phyloP scores from a whole-genome alignment of 2,329 filamentous ascomycete genomes.

The Ophiostoma ips region DNA sequence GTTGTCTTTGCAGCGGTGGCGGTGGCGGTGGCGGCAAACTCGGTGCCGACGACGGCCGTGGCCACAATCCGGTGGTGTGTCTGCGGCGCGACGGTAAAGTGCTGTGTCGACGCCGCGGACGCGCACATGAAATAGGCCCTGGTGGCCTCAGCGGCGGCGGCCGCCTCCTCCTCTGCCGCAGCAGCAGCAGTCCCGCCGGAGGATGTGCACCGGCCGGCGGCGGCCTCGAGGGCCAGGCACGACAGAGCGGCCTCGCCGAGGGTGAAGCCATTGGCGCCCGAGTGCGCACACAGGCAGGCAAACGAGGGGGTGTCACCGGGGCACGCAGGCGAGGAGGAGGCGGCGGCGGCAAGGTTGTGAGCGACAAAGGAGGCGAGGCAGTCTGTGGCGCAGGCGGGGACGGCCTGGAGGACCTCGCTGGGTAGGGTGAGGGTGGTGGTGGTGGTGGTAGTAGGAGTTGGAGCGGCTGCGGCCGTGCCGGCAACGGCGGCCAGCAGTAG shows the following conservation, averaged over 20 bases:
- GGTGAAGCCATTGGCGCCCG: slow-evolving; percentile 48
- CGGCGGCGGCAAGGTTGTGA: slow-evolving; percentile 27
- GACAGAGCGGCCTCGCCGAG: slow-evolving; percentile 58
- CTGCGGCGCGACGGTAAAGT: slow-evolving; percentile 25
- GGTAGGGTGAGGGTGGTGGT: slow-evolving; percentile 16
- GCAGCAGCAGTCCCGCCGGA: slow-evolving; percentile 18
- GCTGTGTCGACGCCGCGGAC: background rate
- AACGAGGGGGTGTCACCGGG: slow-evolving; percentile 33
- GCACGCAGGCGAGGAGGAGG: slow-evolving; percentile 33
- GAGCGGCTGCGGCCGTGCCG: background rate
- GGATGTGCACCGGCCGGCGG: slow-evolving; percentile 34
- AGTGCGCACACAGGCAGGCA: slow-evolving; percentile 48
- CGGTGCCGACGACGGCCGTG: slow-evolving; percentile 32
- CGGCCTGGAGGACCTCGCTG: slow-evolving; percentile 23
- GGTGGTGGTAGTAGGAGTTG: background rate
- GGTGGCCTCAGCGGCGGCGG: background rate
- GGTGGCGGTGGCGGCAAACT: background rate
- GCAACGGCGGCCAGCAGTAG: background rate
- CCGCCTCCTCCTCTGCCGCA: slow-evolving; percentile 27
- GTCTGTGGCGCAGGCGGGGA: slow-evolving; percentile 44
- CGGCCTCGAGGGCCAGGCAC: slow-evolving; percentile 44
- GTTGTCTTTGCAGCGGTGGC: slow-evolving; percentile 15
- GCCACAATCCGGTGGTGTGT: slow-evolving; percentile 46
- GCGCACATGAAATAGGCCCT: background rate
- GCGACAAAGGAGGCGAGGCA: slow-evolving; percentile 53